Percentiles rank a stretch among this genome's conserved stretches.
Conservation (phyloP, 148 eudicot species). For the Cornus controversa region DNA sequence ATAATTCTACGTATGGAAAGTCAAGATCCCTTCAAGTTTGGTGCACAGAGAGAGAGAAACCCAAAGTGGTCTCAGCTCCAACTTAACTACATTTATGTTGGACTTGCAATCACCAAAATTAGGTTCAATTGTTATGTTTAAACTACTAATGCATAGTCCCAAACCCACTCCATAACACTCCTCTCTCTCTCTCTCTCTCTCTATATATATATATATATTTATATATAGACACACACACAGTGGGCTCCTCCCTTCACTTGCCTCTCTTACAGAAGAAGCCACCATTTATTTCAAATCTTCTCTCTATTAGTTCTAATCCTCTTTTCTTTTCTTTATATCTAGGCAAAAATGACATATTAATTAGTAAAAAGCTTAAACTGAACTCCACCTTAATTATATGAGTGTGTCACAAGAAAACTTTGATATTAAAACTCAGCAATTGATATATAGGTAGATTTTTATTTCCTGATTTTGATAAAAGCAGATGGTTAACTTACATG, state of each 20-base stretch:
- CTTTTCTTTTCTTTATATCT: constrained; percentile 7
- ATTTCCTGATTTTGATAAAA: not conserved
- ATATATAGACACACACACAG: not conserved
- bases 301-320: constrained; percentile 1
- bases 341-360: not conserved
- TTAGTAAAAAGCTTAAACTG: not conserved
- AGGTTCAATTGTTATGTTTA: constrained; percentile 14
- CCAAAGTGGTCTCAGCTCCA: too few relatives aligned
- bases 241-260: constrained; percentile 28
- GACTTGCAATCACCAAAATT: not conserved
- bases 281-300: constrained; percentile 1
- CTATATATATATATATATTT: not conserved
- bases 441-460: not conserved
- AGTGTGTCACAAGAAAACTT: not conserved
- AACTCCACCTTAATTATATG: not conserved
- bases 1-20: constrained; percentile 40
- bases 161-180: not conserved
- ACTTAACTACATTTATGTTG: not conserved
- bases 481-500: not conserved
- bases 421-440: too few relatives aligned
- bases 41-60: constrained; percentile 27
- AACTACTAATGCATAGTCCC: constrained; percentile 24
- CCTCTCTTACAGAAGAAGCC: constrained; percentile 36
- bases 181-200: constrained; percentile 2
- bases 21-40: constrained; percentile 41